Base-by-base conservation (phyloP, 208 protist species). In the Trypanosoma scelopori region DNA sequence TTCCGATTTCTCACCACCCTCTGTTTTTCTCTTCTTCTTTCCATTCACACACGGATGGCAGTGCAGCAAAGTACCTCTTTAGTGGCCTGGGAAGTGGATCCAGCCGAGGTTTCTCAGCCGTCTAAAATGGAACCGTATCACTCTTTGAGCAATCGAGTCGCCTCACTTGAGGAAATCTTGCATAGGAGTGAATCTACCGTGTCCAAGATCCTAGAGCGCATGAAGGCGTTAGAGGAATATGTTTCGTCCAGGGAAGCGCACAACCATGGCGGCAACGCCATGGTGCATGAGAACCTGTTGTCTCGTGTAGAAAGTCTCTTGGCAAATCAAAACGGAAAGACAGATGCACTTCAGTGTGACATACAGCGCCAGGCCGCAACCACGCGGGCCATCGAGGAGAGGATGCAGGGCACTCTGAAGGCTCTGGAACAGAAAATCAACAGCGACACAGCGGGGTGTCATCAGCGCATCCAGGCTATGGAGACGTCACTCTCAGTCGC, bases 101-200 rank as follows among this genome's bases (percentile, higher is more conserved):
- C 32, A 32, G 7, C 12, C 6, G 4, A 27, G 32, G 22, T 49
- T n/a, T 23, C 5, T 46, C 23, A 27, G 18, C 13, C 5, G 18
- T 3, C 55, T n/a, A 20, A 0, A n/a, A 70, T 76, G 64, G 70
- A 70, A 3, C 50, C 61, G 0, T 69, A 70, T 58, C 50, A 58
- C 0, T 84, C 79, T 6, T 59, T 95, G 50, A 74, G 73, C 11
- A 78, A 76, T 39, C 79, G 90, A 9, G 65, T 89, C n/a, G 22
- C 82, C 41, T 95, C 90, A 3, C 68, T 95, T 53, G 86, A 95
- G 72, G 84, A 93, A 50, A 82, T 93, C 22, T 77, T 95, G 20
- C 84, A 78, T 0, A 76, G 84, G 63, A 84, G 88, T 59, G 90
- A 92, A 69, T 78, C 84, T 13, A 84, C 74, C 7, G 65, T 90